Evolutionary conservation across 139 green algal species (phyloP), one percentile per base, ranked within the genome.

Genomic region (Micromonas pusilla): DNA sequence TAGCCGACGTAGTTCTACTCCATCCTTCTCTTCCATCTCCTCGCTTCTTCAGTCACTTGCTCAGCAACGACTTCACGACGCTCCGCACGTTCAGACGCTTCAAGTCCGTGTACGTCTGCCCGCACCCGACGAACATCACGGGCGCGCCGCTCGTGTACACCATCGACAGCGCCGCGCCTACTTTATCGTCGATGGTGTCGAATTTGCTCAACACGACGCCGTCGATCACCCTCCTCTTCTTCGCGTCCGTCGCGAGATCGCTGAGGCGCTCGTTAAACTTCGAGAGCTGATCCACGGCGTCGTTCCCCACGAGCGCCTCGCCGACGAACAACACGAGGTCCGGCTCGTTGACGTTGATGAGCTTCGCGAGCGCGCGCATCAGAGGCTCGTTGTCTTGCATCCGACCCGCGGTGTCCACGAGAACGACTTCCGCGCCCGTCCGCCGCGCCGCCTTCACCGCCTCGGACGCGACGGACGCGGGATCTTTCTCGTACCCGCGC

Each of bases 351-450:
- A 96, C 68, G 77, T 85, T 89, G 85, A 99, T 96, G 0, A 99
- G 90, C 73, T 91, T 95, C 74, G 89, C 89, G 64, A 99, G 88
- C n/a, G 96, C 90, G 19, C 93, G 88, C 95, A 99, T 99, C 26
- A 99, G 90, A 2, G 95, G 95, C 91, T 99, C 94, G 83, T 99
- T 99, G 87, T 99, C 95, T 85, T 92, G 90, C 91, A 94, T 94
- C 57, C 92, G 85, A 0, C 94, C 90, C 21, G 95, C 95, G 1
- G 95, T 99, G 86, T 99, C 95, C n/a, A 99, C 90, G 57, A 99
- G 90, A 68, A 99, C 86, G 25, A 97, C 95, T 66, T 99, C 93
- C 19, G 79, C 74, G 13, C 90, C 85, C 52, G 89, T 76, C 30
- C 89, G 88, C 85, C 90, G 80, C 5, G 94, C 96, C 53, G 93